Conservation (phyloP, 805 yeast genomes). For the Myxozyma geophila region DNA sequence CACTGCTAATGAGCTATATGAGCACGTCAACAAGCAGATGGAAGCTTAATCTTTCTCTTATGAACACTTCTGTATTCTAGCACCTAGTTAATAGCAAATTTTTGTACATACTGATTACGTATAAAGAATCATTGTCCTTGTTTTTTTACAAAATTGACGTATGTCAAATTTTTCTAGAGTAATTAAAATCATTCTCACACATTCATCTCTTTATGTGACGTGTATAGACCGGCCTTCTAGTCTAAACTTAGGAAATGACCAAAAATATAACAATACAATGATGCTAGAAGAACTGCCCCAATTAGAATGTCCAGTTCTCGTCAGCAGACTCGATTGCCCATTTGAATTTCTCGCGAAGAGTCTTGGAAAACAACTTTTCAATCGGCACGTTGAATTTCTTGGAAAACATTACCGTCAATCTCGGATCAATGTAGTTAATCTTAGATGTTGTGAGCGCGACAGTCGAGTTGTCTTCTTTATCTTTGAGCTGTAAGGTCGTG, state of each 20-base stretch:
- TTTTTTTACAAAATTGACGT: no score
- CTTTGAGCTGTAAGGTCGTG: constrained; percentile 76
- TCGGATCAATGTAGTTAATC: constrained; percentile 93
- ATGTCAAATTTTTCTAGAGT: no score
- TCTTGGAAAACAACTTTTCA: constrained; percentile 88
- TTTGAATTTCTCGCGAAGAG: constrained; percentile 86
- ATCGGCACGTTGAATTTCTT: constrained; percentile 87
- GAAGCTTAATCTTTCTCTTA: neutral
- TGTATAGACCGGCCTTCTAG: no score
- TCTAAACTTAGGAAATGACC: neutral
- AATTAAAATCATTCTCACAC: no score
- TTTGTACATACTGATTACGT: neutral
- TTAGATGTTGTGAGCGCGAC: constrained; percentile 93
- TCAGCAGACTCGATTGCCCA: constrained; percentile 96
- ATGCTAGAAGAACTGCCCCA: neutral
- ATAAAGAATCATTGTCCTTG: no score
- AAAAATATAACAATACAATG: neutral
- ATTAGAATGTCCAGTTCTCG: constrained; percentile 79
- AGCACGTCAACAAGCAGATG: constrained; percentile 5
- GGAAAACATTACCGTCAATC: constrained; percentile 85
- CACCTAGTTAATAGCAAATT: no score
- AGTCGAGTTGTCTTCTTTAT: constrained; percentile 90
- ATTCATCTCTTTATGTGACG: no score
- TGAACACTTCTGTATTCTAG: no score
- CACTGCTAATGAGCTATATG: constrained; percentile 10